Evolutionary conservation across 208 protist species (phyloP), one percentile per base, ranked within the genome.

Genomic region (Endotrypanum monterogeii): DNA sequence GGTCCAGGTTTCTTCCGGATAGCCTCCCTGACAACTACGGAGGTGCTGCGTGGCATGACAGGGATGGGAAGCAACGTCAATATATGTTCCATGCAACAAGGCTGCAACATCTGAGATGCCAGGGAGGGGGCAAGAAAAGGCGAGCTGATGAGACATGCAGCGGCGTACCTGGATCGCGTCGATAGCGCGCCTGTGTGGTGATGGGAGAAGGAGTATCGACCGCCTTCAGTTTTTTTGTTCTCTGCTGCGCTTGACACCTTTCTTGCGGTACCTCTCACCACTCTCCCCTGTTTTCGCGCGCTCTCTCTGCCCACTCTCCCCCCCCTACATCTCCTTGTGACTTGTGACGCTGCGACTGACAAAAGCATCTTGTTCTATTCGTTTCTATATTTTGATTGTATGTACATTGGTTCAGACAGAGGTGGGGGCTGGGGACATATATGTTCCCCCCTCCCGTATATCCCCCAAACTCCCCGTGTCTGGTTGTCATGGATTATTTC

Each of bases 331-430:
- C 28, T 62, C 39, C 50, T 72, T 51, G 51, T 58, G 30, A 14
- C 8, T 32, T 16, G 50, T 23, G 62, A 4, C 44, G n/a, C 44
- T 55, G 52, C 44, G 46, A 11, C 23, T 44, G 41, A 14, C 44
- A 48, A 30, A 50, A 16, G 1, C 50, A 70, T 69, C 3, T 30
- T 74, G n/a, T 83, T 30, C 37, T 65, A 16, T 1, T 65, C 44
- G 23, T 23, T 67, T 6, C n/a, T 55, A 14, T 63, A 8, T 73
- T 71, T 63, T 28, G 51, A 28, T 48, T 48, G 44, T 14, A 48
- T 48, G 12, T 11, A 48, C 44, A 48, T 14, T 48, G 44, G 8
- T 48, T 48, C 44, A 11, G 44, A 11, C 0, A 11, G 44, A 48
- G 44, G 44, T 11, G 0, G 44, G 44, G 0, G 44, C 44, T 5